Evolutionary conservation across 306 rosid species (phyloP).

Genomic region (Myrica gale): DNA sequence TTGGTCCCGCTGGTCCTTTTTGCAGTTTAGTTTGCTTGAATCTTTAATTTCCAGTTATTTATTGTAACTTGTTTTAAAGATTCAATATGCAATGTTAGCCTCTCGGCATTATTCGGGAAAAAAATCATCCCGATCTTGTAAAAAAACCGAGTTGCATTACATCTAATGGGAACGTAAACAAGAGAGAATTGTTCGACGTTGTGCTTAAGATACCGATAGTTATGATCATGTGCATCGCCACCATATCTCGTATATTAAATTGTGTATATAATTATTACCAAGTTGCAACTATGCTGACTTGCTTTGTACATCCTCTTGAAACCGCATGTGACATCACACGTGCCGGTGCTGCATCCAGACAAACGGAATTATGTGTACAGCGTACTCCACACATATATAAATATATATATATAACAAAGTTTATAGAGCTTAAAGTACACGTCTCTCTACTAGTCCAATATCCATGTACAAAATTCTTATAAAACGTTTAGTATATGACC

Average conservation of each 20-base stretch:
- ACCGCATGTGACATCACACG: constrained; percentile 79
- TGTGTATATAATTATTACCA: constrained; percentile 12
- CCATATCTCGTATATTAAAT: neutral
- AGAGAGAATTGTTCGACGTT: neutral
- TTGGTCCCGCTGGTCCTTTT: no score
- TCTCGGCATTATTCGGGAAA: no score
- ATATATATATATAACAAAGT: constrained; percentile 8
- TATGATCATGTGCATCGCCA: neutral
- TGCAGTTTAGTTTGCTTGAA: no score
- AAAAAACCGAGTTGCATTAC: no score
- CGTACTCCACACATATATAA: constrained; percentile 22
- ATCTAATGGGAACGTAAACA: neutral
- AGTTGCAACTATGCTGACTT: constrained; percentile 40
- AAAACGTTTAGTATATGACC: neutral
- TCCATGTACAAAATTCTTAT: neutral
- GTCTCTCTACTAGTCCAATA: constrained; percentile 23
- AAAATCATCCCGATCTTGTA: no score
- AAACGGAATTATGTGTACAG: constrained; percentile 70
- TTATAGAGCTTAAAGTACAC: constrained; percentile 33
- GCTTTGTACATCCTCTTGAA: constrained; percentile 34
- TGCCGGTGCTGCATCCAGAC: constrained; percentile 62
- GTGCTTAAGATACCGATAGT: neutral
- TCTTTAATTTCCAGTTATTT: no score
- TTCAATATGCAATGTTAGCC: no score
- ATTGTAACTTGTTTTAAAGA: no score